Evolutionary conservation across 2,329 filamentous ascomycete species (phyloP), one percentile per base, ranked within the genome.

Genomic region (Sphaerulina musiva): DNA sequence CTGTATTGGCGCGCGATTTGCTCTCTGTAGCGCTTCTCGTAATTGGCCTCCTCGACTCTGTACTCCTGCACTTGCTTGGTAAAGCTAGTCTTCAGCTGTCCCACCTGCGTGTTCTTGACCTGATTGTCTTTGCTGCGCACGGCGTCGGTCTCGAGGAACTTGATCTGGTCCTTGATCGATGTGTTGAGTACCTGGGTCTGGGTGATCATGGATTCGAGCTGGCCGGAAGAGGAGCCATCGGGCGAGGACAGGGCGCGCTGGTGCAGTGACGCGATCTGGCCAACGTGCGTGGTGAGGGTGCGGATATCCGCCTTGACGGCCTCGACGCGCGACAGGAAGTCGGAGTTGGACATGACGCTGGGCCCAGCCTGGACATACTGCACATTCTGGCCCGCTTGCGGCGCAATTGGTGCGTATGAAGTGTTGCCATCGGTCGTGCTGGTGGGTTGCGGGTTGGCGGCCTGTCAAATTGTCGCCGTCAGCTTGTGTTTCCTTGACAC

Each of bases 1-100:
- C 82, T 79, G 72, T 88, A 91, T 72, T 93, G 88, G 65, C 88
- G 80, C 55, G 82, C 82, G 67, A 92, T 89, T 70, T 89, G 86
- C 59, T 90, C 85, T 57, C 84, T 80, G 70, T 89, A 89, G 60
- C 83, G 77, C 67, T 81, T 78, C 66, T 81, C 79, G 74, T 89
- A 91, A 44, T 80, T 78, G 55, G 80, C 76, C 76, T 93, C 88
- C 67, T 88, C 84, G 62, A 80, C 74, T 67, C 85, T 78, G 70
- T 87, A 90, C 63, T 80, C 80, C 68, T 84, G 78, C 59, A 91
- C 76, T 69, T 87, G 83, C 59, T 79, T 80, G 73, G 84, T 82
- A 73, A 91, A 91, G 53, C 83, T 82, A 58, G 77, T 78, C 76
- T 86, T 89, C 67, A 91, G 76, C 57, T 81, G 80, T 62, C 81